Evolutionary conservation across 495 filamentous ascomycete genomes (phyloP).

Genomic region (Penicillium steckii): DNA sequence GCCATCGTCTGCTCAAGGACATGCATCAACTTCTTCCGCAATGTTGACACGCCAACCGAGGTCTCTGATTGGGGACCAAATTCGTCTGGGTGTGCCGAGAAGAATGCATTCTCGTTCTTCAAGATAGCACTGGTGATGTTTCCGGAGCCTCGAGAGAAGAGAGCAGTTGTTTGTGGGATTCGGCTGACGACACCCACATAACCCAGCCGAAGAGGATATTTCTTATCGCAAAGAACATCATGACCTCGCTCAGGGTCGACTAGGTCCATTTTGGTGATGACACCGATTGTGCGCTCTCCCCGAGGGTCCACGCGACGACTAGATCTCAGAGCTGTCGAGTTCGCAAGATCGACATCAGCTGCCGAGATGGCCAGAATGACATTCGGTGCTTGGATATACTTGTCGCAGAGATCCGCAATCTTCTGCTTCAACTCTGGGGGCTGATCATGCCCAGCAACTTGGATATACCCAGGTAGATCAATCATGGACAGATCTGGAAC

Average conservation of each 20-base stretch:
- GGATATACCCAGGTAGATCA: slow-evolving; percentile 96
- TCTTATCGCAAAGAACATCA: slow-evolving; percentile 77
- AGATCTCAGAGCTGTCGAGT: slow-evolving; percentile 88
- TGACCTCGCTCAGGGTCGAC: slow-evolving; percentile 81
- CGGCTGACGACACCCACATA: slow-evolving; percentile 95
- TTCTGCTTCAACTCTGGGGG: slow-evolving; percentile 90
- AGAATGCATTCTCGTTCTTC: slow-evolving; percentile 86
- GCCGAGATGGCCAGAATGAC: slow-evolving; percentile 97
- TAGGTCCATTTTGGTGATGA: slow-evolving; percentile 99
- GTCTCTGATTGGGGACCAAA: slow-evolving; percentile 72
- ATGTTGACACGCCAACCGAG: slow-evolving; percentile 75
- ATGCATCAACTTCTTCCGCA: slow-evolving; percentile 94
- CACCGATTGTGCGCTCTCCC: slow-evolving; percentile 94
- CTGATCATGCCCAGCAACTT: slow-evolving; percentile 88
- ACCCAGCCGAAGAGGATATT: slow-evolving; percentile 92
- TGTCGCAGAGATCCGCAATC: slow-evolving; percentile 95
- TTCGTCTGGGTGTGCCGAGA: slow-evolving; percentile 77
- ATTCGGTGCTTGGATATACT: slow-evolving; percentile 95
- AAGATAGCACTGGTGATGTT: slow-evolving; percentile 80
- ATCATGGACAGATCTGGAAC: slow-evolving; percentile 96
- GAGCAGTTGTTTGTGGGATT: slow-evolving; percentile 66
- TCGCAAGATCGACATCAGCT: slow-evolving; percentile 94
- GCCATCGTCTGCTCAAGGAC: slow-evolving; percentile 98
- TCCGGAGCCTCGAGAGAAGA: slow-evolving; percentile 81
- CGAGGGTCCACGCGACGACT: slow-evolving; percentile 90